These are phyloP conservation scores for Geotrichum ghanense DNA, from an alignment of 805 yeast genomes.

Conservation along the genomic window DNA sequence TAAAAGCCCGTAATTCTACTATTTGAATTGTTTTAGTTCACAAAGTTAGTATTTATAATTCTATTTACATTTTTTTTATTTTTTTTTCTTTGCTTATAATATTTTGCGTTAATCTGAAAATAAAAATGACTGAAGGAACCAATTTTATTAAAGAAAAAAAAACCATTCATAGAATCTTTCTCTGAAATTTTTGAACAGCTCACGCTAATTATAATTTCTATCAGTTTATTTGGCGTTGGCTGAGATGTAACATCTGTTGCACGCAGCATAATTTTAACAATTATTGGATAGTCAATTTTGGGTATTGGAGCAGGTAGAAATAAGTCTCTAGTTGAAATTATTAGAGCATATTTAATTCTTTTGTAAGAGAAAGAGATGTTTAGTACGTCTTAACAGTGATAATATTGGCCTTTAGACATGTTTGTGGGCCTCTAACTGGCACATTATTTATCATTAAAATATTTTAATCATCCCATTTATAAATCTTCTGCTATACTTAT, in stretches of 20 bases:
- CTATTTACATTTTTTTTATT: not conserved
- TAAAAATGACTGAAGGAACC: not conserved
- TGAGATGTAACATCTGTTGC: constrained; percentile 48
- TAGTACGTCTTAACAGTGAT: constrained; percentile 20
- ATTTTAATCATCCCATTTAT: constrained; percentile 56
- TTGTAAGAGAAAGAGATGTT: constrained; percentile 23
- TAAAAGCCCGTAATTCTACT: too few relatives aligned
- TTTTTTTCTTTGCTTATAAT: constrained; percentile 6
- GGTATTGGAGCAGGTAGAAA: constrained; percentile 69
- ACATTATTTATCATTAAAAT: constrained; percentile 50
- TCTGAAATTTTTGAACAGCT: constrained; percentile 32
- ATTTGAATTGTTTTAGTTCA: too few relatives aligned
- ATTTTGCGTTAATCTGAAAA: constrained; percentile 3
- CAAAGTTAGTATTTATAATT: too few relatives aligned
- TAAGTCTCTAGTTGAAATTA: constrained; percentile 43
- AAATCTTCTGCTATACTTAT: constrained; percentile 35
- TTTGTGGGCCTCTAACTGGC: constrained; percentile 50
- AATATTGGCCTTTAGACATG: constrained; percentile 22
- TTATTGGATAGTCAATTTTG: constrained; percentile 58
- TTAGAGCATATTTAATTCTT: constrained; percentile 46
- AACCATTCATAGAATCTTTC: constrained; percentile 15
- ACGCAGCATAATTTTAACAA: constrained; percentile 43
- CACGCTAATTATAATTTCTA: constrained; percentile 34
- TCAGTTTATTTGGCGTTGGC: constrained; percentile 49
- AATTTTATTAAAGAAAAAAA: too few relatives aligned